Evolutionary conservation across 306 rosid species (phyloP), one percentile per base, ranked within the genome.

Genomic region (Glycine tomentella): DNA sequence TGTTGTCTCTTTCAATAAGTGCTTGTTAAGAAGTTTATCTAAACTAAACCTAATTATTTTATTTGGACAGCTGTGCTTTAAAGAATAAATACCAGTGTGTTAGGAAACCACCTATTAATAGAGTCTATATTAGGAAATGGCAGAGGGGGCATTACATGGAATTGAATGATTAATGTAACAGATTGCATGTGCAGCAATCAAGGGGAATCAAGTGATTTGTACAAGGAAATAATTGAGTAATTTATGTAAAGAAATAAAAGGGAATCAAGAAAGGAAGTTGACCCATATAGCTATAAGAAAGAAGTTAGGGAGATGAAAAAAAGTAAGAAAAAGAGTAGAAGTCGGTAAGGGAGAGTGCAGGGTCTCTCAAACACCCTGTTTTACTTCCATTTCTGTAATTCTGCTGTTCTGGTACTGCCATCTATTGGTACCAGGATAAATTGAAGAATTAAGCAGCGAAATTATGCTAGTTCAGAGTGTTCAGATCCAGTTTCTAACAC

Each of bases 151-250:
- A 44, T 44, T 44, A 44, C 48, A 44, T 44, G 13, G 36, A 61
- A 75, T 20, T 12, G 42, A 75, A 61, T 75, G 49, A 75, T 61
- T 31, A 45, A 45, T 8, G 40, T 56, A 20, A 66, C 69, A 75
- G 33, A 61, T 75, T 75, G 80, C 80, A 46, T n/a, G 46, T 16
- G 10, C 50, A 48, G 53, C 34, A 33, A 33, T 62, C 20, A 55
- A 25, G 31, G 31, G 61, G 61, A 16, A 7, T 15, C 16, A 16
- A 62, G 11, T 33, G 42, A 62, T 52, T 77, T 17, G 25, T 57
- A 50, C 1, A 51, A 66, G 45, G 61, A 66, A 66, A 66, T 8
- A 66, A 77, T 11, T 11, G 15, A 31, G 15, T 61, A 7, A 25
- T 31, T 61, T 25, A 7, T 10, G 8, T 11, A 13, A 12, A 10